phyloP scores from a whole-genome alignment of 352 stramenopile genomes.

The Thraustochytrium striatum region DNA sequence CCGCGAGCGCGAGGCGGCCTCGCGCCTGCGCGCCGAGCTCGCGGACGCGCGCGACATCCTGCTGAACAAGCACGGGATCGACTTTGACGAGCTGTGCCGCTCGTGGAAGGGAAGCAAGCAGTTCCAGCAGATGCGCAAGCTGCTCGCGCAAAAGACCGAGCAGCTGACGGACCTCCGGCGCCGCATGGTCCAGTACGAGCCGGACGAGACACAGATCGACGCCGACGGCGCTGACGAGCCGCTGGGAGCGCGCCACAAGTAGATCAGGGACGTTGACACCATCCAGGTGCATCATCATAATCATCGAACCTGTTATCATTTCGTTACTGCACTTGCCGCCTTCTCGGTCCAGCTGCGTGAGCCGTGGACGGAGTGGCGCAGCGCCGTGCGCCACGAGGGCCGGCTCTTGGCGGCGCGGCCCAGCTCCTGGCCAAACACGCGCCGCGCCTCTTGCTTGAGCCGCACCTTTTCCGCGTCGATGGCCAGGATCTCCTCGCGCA shows the following conservation, averaged over 20 bases:
- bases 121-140: constrained; percentile 74
- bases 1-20: neutral
- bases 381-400: neutral
- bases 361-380: neutral
- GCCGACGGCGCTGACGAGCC: constrained; percentile 58
- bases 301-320: neutral
- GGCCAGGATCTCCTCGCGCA: constrained; percentile 2
- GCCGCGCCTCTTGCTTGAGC: constrained; percentile 17
- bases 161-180: constrained; percentile 65
- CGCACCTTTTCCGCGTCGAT: constrained; percentile 18
- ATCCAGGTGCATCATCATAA: neutral
- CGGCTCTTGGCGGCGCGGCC: neutral
- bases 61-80: constrained; percentile 17
- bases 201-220: constrained; percentile 58
- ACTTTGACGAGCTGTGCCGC: constrained; percentile 10
- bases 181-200: constrained; percentile 70
- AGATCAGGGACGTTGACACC: neutral
- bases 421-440: constrained; percentile 4
- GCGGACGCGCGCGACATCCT: constrained; percentile 23
- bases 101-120: constrained; percentile 57
- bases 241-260: neutral
- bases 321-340: neutral
- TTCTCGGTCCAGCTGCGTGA: neutral
- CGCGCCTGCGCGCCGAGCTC: constrained; percentile 8
- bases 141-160: constrained; percentile 74